A percentile compares a stretch with the other conserved stretches of the same genome.
Conservation (phyloP, 441 rosid genomes). For the Pelargonium fulgidum region DNA sequence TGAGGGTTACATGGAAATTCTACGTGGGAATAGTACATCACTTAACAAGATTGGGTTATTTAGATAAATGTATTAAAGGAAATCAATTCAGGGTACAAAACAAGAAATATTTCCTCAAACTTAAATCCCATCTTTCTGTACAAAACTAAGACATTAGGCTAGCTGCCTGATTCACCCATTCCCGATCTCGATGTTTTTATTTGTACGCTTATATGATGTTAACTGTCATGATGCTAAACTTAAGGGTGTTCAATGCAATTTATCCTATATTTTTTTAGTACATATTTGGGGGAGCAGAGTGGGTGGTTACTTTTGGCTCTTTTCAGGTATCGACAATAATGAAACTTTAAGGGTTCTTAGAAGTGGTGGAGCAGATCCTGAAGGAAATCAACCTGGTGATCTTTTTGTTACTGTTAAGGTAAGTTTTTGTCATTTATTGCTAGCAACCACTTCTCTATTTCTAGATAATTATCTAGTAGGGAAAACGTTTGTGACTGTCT, state of each 20-base stretch:
- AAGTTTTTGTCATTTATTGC: slow-evolving; percentile 8
- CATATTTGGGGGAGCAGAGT: neutral
- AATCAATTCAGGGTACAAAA: neutral
- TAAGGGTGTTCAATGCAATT: neutral
- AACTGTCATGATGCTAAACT: neutral
- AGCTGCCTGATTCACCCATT: too few relatives aligned
- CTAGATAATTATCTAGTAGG: neutral
- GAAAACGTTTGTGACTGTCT: neutral
- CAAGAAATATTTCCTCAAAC: neutral
- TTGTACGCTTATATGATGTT: too few relatives aligned
- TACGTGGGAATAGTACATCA: neutral
- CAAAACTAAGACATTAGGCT: too few relatives aligned
- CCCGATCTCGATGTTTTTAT: too few relatives aligned
- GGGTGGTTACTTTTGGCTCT: slow-evolving; percentile 1
- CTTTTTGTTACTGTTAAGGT: slow-evolving; percentile 80
- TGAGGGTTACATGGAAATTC: neutral
- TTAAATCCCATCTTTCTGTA: neutral
- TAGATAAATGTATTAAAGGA: neutral
- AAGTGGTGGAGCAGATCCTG: slow-evolving; percentile 96
- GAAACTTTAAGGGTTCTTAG: slow-evolving; percentile 69
- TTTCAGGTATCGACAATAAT: slow-evolving; percentile 71
- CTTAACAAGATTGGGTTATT: neutral
- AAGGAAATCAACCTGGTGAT: slow-evolving; percentile 91
- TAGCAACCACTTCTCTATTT: neutral
- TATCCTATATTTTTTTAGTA: neutral